These are phyloP conservation scores for Sporothrix brasiliensis DNA, from an alignment of 2,329 filamentous ascomycete genomes.

Conservation along the genomic window DNA sequence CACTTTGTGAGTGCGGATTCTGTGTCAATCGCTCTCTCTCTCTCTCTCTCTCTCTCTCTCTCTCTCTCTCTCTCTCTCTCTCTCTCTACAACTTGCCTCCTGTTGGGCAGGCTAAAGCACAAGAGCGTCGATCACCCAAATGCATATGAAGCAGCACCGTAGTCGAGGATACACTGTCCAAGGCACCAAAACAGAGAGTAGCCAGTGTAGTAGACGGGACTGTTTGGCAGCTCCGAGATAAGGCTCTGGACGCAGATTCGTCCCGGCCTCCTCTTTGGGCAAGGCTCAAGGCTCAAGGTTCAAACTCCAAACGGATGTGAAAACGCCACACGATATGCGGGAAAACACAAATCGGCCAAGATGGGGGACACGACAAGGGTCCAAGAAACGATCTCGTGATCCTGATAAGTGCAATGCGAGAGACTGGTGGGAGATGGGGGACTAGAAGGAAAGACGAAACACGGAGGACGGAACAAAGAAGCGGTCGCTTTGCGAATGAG, in stretches of 20 bases:
- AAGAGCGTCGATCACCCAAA: conserved; percentile 34
- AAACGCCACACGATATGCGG: conserved; percentile 28
- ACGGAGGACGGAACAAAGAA: background rate
- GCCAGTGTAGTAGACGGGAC: background rate
- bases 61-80: conserved; percentile 1
- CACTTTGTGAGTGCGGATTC: background rate
- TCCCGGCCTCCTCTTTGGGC: background rate
- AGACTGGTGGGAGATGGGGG: background rate
- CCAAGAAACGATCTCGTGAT: background rate
- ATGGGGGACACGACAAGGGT: background rate
- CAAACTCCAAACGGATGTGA: conserved; percentile 15
- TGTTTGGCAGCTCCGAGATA: conserved; percentile 31
- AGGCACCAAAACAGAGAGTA: background rate
- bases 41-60: background rate
- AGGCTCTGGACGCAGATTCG: conserved; percentile 35
- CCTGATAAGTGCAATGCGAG: conserved; percentile 6
- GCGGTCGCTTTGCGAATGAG: background rate
- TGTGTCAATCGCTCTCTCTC: background rate
- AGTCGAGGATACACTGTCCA: background rate
- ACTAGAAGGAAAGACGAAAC: conserved; percentile 5
- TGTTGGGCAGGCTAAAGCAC: conserved; percentile 32
- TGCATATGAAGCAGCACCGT: conserved; percentile 37
- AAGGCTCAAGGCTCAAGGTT: background rate
- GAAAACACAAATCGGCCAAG: conserved; percentile 10
- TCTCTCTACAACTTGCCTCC: background rate